Base-by-base conservation (phyloP, 1,139 yeast genomes). In the Arxiozyma heterogenica region DNA sequence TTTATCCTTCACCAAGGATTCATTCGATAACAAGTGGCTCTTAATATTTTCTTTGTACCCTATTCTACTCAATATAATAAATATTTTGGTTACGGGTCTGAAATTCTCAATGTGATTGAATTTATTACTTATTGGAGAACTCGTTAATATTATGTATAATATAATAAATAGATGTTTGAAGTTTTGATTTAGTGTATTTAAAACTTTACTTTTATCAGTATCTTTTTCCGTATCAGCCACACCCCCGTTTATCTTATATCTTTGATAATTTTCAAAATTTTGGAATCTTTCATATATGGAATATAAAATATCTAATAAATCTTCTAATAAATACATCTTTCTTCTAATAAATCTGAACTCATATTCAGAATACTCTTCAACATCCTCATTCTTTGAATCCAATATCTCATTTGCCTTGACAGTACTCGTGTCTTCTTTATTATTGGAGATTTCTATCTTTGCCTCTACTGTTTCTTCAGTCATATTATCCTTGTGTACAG, bases 321-420 rank as follows among this genome's bases (percentile, higher is more conserved):
- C 57, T 25, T 59, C 56, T 22, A 62, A 47, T 17, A 60, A 53
- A 27, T 41, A 47, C 47, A 61, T 58, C 15, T 61, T 53, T 41
- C 56, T 57, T 30, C 57, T 59, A 22, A 58, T 57, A 48, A 59
- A 61, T 38, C 57, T 51, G 41, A 59, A 62, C 49, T 61, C 62
- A 54, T 59, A 43, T 30, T 49, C 18, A 17, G 15, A 22, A 4
- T 30, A 27, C n/a, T 17, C 41, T 7, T 22, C 51, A 11, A n/a
- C 20, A 25, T 20, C 18, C 11, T 25, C 8, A 5, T 44, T n/a
- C 4, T 25, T 17, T 7, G 34, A 17, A 7, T 25, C 18, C 12
- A 34, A 44, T 25, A 27, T 44, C 6, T 15, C 38, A 25, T 34
- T 6, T 34, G 6, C 8, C 8, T 27, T 11, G 9, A 27, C 11